Base-by-base conservation (phyloP, 2,329 filamentous ascomycete genomes). In the Sclerotinia subarctica region DNA sequence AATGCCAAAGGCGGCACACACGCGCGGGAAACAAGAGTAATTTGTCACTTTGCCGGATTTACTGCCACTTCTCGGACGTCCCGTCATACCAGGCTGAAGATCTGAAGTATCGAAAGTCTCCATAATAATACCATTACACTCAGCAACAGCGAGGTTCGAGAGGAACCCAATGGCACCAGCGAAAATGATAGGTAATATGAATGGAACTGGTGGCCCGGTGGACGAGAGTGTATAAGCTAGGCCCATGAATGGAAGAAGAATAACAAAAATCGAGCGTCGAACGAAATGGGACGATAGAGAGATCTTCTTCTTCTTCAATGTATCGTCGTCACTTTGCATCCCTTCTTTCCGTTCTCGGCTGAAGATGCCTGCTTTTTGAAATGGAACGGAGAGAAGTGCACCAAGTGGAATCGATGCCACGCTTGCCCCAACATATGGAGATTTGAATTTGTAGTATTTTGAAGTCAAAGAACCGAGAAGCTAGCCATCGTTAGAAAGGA, bases 71-170 rank as follows among this genome's bases (percentile, higher is more conserved):
- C 78, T 80, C n/a, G 82, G 82, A 21, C 82, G 81, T 42, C 85
- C 85, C 8, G 84, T 90, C 81, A 90, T 89, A 15, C 89, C 88
- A 2, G 89, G 87, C 72, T 91, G 90, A 5, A 94, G 81, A 77
- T 94, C 91, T 52, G 89, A 92, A n/a, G 88, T 91, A 76, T 94
- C 91, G 77, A 90, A 94, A 0, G 88, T 89, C 75, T 93, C 90
- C 90, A 94, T 93, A 76, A 93, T 85, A 44, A 94, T 80, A 0
- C 90, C 90, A 71, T 90, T 86, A 77, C 90, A 93, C 78, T 94
- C 91, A 2, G 90, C 86, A 57, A 92, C 88, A 1, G 90, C 90
- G 13, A 94, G 84, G 64, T 88, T 89, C 1, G 88, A 90, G 6
- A 93, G 80, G 73, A 92, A 92, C 0, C 89, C 90, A 19, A 93